Evolutionary conservation across 2,329 filamentous ascomycete genomes (phyloP).

Genomic region (Botryosphaeria agaves): DNA sequence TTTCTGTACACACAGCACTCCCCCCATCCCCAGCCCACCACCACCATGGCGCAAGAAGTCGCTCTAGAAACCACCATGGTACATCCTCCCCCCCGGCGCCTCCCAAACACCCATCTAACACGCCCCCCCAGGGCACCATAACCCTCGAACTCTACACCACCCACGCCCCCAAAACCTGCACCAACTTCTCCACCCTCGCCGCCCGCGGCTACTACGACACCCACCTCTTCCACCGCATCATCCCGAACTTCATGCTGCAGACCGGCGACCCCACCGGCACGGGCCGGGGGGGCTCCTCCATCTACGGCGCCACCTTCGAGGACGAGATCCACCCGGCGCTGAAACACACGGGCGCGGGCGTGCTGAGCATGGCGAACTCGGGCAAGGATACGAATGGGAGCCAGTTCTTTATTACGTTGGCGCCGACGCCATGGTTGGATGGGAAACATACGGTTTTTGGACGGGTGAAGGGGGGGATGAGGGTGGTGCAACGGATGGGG

Average conservation of each 20-base stretch:
- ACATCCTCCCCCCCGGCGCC: slow-evolving; percentile 10
- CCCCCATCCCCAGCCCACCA: too few species aligned
- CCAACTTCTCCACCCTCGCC: slow-evolving; percentile 70
- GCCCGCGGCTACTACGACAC: slow-evolving; percentile 75
- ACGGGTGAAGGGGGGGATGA: slow-evolving; percentile 67
- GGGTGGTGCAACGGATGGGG: slow-evolving; percentile 74
- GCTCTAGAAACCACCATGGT: slow-evolving; percentile 77
- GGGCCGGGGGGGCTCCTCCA: slow-evolving; percentile 71
- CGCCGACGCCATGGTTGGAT: slow-evolving; percentile 89
- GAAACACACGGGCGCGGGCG: slow-evolving; percentile 82
- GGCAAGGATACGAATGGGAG: slow-evolving; percentile 86
- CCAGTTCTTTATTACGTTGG: slow-evolving; percentile 92
- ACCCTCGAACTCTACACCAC: slow-evolving; percentile 75
- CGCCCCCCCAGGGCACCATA: slow-evolving; percentile 50
- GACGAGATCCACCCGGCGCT: slow-evolving; percentile 70
- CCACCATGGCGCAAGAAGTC: slow-evolving; percentile 57
- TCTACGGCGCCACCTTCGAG: slow-evolving; percentile 86
- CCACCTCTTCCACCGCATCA: slow-evolving; percentile 83
- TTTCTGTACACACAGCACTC: too few species aligned
- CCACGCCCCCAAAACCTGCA: slow-evolving; percentile 42
- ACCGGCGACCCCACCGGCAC: slow-evolving; percentile 89
- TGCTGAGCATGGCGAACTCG: slow-evolving; percentile 94
- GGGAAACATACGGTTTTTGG: slow-evolving; percentile 97
- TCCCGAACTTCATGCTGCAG: slow-evolving; percentile 93
- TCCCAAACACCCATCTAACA: neutral